Base-by-base conservation (phyloP, 345 rosid species). In the Toxicodendron radicans region DNA sequence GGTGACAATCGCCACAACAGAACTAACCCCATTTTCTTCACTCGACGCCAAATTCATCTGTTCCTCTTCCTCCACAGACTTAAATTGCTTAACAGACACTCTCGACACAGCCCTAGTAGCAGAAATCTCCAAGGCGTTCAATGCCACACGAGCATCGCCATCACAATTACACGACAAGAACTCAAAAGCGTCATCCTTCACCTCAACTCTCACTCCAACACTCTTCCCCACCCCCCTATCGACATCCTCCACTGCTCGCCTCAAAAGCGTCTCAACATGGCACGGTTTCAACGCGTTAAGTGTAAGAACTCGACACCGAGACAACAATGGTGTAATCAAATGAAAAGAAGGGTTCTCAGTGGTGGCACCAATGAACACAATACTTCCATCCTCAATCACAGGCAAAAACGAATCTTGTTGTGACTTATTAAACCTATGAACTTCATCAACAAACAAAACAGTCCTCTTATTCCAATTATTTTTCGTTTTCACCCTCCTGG, bases 301-400 rank as follows among this genome's bases (percentile, higher is more conserved):
- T 10, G 90, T 83, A 32, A 91, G 88, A 57, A 91, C 85, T 66
- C 91, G 83, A 56, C 97, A 89, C 53, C 97, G 88, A 0, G 98
- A 90, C 80, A 91, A 80, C 79, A 93, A 71, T 0, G 98, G 95
- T 2, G 95, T 88, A 35, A 90, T 86, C 83, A 91, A 83, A 82
- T 93, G 98, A 46, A 91, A 93, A 7, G 93, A 89, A 0, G 97
- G 98, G 76, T 93, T 93, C 89, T 93, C 98, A 0, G 97, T 91
- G 8, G 98, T 93, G 17, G 97, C 97, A 21, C 97, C 98, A 21
- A 93, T 67, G 70, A 93, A 91, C 21, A 91, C 87, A 48, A 93
- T 88, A 69, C 86, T 93, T 21, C 98, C 95, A 70, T 93, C 98
- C 81, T 91, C 98, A 72, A 89, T 89, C 27, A 93, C 87, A 5